These are phyloP conservation scores for Rhododendron ferrugineum DNA, from an alignment of 148 eudicot species.

Conservation along the genomic window DNA sequence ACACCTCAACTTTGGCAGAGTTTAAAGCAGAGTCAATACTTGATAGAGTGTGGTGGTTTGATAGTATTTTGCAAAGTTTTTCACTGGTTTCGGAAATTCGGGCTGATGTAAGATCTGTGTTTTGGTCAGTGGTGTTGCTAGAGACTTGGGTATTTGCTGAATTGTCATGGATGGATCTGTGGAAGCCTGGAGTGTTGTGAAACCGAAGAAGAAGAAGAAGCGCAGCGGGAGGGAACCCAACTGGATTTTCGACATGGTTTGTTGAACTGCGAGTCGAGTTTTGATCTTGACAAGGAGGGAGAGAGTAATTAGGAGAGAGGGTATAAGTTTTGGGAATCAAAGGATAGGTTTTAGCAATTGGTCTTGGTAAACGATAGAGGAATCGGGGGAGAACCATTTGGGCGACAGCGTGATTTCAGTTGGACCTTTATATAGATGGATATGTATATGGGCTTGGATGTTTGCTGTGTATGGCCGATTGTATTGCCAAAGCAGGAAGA, in stretches of 20 bases:
- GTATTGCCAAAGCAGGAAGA: neutral
- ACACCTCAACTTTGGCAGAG: slow-evolving; percentile 24
- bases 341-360: neutral
- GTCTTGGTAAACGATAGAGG: slow-evolving; percentile 13
- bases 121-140: slow-evolving; percentile 10
- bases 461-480: neutral
- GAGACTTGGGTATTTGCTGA: slow-evolving; percentile 8
- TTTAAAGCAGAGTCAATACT: slow-evolving; percentile 33
- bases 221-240: neutral
- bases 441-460: neutral
- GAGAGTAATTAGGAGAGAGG: neutral
- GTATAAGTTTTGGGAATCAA: neutral
- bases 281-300: neutral
- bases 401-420: neutral
- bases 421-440: neutral
- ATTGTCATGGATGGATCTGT: slow-evolving; percentile 28
- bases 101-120: slow-evolving; percentile 12
- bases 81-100: slow-evolving; percentile 34
- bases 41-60: slow-evolving; percentile 17
- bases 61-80: slow-evolving; percentile 41
- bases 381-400: slow-evolving; percentile 14
- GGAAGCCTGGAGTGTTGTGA: neutral
- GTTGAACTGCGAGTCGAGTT: neutral
- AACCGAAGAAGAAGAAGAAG: neutral
- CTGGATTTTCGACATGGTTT: neutral